These are phyloP conservation scores for Candida hungchunana DNA, from an alignment of 805 yeast species.

Conservation along the genomic window DNA sequence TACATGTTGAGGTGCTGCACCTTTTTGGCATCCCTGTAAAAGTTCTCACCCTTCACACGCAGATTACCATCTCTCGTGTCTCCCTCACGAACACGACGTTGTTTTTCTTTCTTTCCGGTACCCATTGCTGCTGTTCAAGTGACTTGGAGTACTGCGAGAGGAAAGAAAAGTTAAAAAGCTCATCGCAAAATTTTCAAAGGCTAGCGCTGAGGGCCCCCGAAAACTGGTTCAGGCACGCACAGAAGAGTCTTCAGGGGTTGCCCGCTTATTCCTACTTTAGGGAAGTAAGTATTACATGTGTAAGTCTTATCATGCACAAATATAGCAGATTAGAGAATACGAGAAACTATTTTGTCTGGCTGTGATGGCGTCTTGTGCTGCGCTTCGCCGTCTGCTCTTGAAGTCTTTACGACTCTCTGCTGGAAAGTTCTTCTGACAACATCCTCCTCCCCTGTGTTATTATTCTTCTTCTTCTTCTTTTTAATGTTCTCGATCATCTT, in stretches of 20 bases:
- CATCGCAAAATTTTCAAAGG: constrained; percentile 19
- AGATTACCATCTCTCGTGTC: constrained; percentile 84
- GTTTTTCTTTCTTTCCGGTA: constrained; percentile 85
- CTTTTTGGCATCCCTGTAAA: constrained; percentile 90
- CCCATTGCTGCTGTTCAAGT: constrained; percentile 55
- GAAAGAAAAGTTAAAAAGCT: constrained; percentile 4
- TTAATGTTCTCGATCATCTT: constrained; percentile 70
- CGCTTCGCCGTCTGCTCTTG: constrained; percentile 58
- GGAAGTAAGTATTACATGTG: no score
- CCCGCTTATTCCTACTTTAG: no score
- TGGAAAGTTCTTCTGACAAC: constrained; percentile 56
- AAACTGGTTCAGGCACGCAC: constrained; percentile 1
- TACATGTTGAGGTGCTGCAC: constrained; percentile 90
- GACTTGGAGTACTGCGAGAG: background rate
- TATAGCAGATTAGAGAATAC: constrained; percentile 18
- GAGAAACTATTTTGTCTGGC: constrained; percentile 32
- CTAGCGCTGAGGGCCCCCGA: no score
- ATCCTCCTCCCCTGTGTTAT: constrained; percentile 21
- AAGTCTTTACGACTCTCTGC: constrained; percentile 66
- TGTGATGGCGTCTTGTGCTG: constrained; percentile 35
- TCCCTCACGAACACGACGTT: constrained; percentile 79
- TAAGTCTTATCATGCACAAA: no score
- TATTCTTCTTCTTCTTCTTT: constrained; percentile 27
- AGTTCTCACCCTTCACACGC: constrained; percentile 94
- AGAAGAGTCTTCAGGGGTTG: no score